These are phyloP conservation scores for Clathrospora elynae DNA, from an alignment of 2,329 filamentous ascomycete species.

Conservation along the genomic window DNA sequence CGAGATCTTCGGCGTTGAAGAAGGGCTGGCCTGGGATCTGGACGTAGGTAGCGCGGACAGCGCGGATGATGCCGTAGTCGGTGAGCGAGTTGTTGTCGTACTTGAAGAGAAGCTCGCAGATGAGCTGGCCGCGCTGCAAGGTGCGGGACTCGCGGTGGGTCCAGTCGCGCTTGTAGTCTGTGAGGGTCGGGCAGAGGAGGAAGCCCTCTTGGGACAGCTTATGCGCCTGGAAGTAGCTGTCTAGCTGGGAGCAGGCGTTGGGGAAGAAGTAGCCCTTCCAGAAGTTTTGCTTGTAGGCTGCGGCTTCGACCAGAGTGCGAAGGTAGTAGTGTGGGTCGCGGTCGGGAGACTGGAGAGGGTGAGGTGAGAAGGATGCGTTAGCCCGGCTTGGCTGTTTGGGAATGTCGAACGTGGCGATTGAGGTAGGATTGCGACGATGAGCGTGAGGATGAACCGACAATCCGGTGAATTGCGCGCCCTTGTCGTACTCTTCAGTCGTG, in stretches of 20 bases:
- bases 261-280: constrained; percentile 20
- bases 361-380: not conserved
- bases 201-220: not conserved
- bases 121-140: constrained; percentile 13
- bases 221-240: constrained; percentile 15
- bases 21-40: constrained; percentile 7
- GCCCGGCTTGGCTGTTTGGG: constrained; percentile 1
- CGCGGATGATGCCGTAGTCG: constrained; percentile 20
- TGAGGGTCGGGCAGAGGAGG: constrained; percentile 5
- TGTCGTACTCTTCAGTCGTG: constrained; percentile 10
- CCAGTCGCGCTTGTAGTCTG: constrained; percentile 18
- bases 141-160: constrained; percentile 15
- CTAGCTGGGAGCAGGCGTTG: constrained; percentile 9
- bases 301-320: constrained; percentile 18
- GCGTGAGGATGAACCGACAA: not conserved
- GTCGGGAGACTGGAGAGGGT: not conserved
- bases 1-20: constrained; percentile 9
- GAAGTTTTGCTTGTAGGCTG: constrained; percentile 19
- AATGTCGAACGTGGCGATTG: constrained; percentile 9
- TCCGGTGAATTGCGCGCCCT: constrained; percentile 3
- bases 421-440: constrained; percentile 2
- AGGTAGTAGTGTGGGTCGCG: constrained; percentile 8
- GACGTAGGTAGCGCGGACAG: constrained; percentile 17
- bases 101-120: constrained; percentile 7
- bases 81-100: constrained; percentile 9